phyloP scores from a whole-genome alignment of 139 green algal species.

The Microglena sp. region DNA sequence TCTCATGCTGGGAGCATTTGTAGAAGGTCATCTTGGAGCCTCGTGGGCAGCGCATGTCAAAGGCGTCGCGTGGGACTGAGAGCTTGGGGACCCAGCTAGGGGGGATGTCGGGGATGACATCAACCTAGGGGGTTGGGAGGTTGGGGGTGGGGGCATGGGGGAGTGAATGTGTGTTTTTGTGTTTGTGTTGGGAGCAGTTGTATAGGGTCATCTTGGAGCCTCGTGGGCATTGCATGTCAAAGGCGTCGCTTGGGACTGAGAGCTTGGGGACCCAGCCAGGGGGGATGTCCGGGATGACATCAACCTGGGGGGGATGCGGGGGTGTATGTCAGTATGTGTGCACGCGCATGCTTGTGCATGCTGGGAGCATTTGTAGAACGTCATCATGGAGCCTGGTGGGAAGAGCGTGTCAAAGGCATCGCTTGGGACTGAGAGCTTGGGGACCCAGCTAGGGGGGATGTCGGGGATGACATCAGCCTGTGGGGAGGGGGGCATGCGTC shows the following conservation, averaged over 20 bases:
- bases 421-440: constrained; percentile 46
- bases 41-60: constrained; percentile 71
- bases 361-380: constrained; percentile 41
- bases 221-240: constrained; percentile 71
- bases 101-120: constrained; percentile 60
- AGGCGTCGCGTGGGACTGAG: constrained; percentile 49
- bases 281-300: constrained; percentile 62
- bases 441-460: constrained; percentile 66
- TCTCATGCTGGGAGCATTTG: constrained; percentile 52
- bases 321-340: no score
- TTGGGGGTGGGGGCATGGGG: no score
- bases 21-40: constrained; percentile 52
- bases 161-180: no score
- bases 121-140: no score
- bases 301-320: no score
- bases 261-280: constrained; percentile 65
- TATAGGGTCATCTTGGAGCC: constrained; percentile 54
- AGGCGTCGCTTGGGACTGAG: constrained; percentile 49
- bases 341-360: no score
- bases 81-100: constrained; percentile 66
- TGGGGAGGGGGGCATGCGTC: no score
- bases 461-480: constrained; percentile 57
- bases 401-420: constrained; percentile 76
- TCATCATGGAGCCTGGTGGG: constrained; percentile 50
- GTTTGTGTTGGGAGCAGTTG: no score